A percentile compares a stretch with the other conserved stretches of the same genome.
phyloP scores from a whole-genome alignment of 805 yeast species.

The Kluyveromyces aestuarii region DNA sequence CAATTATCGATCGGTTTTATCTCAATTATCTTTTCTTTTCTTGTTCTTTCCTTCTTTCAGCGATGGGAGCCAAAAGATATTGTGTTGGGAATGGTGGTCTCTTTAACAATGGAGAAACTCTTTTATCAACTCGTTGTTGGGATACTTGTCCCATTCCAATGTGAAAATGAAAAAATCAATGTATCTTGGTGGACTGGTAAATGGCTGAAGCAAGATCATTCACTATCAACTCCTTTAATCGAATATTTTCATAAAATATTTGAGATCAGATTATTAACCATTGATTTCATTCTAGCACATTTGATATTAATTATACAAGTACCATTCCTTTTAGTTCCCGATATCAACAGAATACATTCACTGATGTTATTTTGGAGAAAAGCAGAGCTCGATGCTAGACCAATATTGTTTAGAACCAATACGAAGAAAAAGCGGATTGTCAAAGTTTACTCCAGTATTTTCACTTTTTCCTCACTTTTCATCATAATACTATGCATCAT shows the following conservation, averaged over 20 bases:
- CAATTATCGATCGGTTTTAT: slow-evolving; percentile 22
- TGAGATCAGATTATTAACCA: slow-evolving; percentile 49
- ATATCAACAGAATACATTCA: slow-evolving; percentile 50
- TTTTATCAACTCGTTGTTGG: slow-evolving; percentile 39
- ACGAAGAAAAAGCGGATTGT: slow-evolving; percentile 32
- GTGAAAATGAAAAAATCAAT: slow-evolving; percentile 43
- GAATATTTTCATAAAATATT: slow-evolving; percentile 48
- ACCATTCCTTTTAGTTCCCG: slow-evolving; percentile 49
- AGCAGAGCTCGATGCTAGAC: slow-evolving; percentile 39
- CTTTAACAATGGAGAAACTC: slow-evolving; percentile 40
- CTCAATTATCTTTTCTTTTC: slow-evolving; percentile 47
- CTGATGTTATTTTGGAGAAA: slow-evolving; percentile 51
- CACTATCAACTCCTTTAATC: slow-evolving; percentile 47
- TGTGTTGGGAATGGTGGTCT: slow-evolving; percentile 44
- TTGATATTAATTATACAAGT: slow-evolving; percentile 40
- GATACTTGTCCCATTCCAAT: slow-evolving; percentile 45
- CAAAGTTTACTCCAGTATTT: slow-evolving; percentile 29
- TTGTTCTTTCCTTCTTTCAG: slow-evolving; percentile 29
- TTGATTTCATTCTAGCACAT: slow-evolving; percentile 47
- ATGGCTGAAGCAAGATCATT: slow-evolving; percentile 49
- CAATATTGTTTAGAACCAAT: slow-evolving; percentile 36
- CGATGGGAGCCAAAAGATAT: slow-evolving; percentile 43
- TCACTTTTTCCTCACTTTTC: slow-evolving; percentile 12
- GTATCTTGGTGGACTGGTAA: slow-evolving; percentile 66
- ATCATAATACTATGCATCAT: background rate